These are phyloP conservation scores for Sphagnum tenellum DNA, from an alignment of 225 moss, liverwort and hornwort genomes.

Conservation along the genomic window DNA sequence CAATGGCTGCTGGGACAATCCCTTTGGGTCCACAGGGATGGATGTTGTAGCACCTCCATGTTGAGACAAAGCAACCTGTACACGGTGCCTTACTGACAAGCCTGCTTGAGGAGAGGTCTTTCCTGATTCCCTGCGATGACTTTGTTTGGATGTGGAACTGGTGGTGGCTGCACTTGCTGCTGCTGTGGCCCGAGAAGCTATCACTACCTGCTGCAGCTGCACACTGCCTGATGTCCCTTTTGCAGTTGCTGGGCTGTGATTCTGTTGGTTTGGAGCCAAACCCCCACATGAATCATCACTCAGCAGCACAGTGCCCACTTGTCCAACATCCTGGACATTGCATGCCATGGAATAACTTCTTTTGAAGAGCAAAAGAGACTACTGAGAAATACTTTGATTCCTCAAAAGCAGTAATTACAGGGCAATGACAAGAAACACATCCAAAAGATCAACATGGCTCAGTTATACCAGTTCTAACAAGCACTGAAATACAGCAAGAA, in stretches of 20 bases:
- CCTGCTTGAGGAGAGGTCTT: slow-evolving; percentile 41
- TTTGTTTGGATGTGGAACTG: slow-evolving; percentile 30
- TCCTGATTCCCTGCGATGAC: slow-evolving; percentile 48
- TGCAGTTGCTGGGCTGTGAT: slow-evolving; percentile 48
- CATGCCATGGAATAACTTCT: neutral
- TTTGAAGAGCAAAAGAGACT: neutral
- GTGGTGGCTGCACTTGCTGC: slow-evolving; percentile 30
- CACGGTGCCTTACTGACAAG: slow-evolving; percentile 25
- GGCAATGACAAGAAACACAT: neutral
- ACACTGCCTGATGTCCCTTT: slow-evolving; percentile 31
- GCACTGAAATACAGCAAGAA: neutral
- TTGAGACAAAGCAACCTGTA: slow-evolving; percentile 14
- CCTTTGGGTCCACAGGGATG: slow-evolving; percentile 25
- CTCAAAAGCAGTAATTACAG: no score
- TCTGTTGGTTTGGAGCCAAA: slow-evolving; percentile 35
- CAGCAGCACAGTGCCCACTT: slow-evolving; percentile 21
- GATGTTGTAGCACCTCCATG: slow-evolving; percentile 23
- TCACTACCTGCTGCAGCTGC: slow-evolving; percentile 28
- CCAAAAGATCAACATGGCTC: neutral
- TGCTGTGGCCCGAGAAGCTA: slow-evolving; percentile 27
- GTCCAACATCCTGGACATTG: slow-evolving; percentile 36
- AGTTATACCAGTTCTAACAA: neutral
- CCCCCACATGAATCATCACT: slow-evolving; percentile 17
- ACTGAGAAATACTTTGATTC: no score
- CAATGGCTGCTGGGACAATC: slow-evolving; percentile 30